Percentiles rank a stretch among this genome's conserved stretches.
Evolutionary conservation across 148 eudicot genomes (phyloP).

Genomic region (Hydrangea macrophylla): DNA sequence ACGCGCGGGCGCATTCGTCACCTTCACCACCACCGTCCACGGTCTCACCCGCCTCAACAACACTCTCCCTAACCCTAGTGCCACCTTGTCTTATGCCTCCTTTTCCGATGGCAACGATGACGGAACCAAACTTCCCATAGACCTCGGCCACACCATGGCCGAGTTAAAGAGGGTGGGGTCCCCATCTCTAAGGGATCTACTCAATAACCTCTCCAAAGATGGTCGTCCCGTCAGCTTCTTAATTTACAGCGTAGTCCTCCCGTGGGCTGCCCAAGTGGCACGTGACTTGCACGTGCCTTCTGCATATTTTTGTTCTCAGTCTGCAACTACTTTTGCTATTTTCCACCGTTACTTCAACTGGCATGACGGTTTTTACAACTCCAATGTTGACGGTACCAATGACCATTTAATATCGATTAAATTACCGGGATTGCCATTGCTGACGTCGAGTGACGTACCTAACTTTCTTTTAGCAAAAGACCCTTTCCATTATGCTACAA

Average conservation of each 20-base stretch:
- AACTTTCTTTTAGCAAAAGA: slow-evolving; percentile 28
- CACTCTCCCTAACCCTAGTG: neutral
- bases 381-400: neutral
- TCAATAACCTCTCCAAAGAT: slow-evolving; percentile 25
- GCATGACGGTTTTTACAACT: slow-evolving; percentile 3
- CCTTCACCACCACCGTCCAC: slow-evolving; percentile 23
- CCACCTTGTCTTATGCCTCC: slow-evolving; percentile 8
- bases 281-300: slow-evolving; percentile 31
- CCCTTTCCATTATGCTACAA: slow-evolving; percentile 5
- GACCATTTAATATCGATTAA: slow-evolving; percentile 18
- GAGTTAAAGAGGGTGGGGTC: slow-evolving; percentile 10
- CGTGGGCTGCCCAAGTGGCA: slow-evolving; percentile 47
- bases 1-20: slow-evolving; percentile 17
- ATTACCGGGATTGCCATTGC: slow-evolving; percentile 36
- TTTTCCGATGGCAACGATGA: slow-evolving; percentile 34
- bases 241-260: slow-evolving; percentile 29
- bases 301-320: slow-evolving; percentile 27
- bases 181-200: slow-evolving; percentile 14
- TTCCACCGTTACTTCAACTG: slow-evolving; percentile 27
- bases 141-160: slow-evolving; percentile 9
- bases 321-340: slow-evolving; percentile 30
- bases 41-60: slow-evolving; percentile 14
- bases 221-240: no score
- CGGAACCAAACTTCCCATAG: slow-evolving; percentile 13
- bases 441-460: slow-evolving; percentile 30